Evolutionary conservation across 2,329 filamentous ascomycete species (phyloP).

Genomic region (Boeremia exigua): DNA sequence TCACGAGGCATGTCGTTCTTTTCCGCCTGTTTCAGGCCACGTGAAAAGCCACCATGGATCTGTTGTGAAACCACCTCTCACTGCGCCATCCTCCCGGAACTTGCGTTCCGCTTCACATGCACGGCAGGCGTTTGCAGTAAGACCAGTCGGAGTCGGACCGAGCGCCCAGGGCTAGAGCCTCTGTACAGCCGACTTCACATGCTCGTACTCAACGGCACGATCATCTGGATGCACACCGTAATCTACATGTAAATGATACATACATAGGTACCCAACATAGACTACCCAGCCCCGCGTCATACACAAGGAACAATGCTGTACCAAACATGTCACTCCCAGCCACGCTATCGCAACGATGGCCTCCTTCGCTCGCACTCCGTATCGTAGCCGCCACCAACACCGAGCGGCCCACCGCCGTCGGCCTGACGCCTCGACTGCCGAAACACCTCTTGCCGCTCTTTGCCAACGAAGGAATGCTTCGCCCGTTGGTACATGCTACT

Average conservation of each 20-base stretch:
- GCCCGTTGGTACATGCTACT: slow-evolving; percentile 8
- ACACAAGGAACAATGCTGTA: neutral
- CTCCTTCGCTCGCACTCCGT: neutral
- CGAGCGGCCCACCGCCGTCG: slow-evolving; percentile 10
- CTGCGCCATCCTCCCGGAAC: slow-evolving; percentile 1
- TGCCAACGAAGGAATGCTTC: slow-evolving; percentile 1
- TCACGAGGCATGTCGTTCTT: neutral
- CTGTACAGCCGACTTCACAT: slow-evolving; percentile 15
- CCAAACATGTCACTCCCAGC: no score
- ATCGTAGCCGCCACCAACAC: slow-evolving; percentile 10
- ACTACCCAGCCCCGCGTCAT: neutral
- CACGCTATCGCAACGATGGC: slow-evolving; percentile 1
- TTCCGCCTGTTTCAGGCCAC: neutral
- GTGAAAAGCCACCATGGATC: slow-evolving; percentile 1
- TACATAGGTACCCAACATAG: neutral
- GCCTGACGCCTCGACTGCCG: slow-evolving; percentile 14
- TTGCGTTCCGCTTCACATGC: slow-evolving; percentile 11
- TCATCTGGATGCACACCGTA: neutral
- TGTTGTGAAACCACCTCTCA: slow-evolving; percentile 4
- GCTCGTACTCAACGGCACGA: neutral
- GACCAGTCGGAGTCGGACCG: slow-evolving; percentile 14
- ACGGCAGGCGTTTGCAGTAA: slow-evolving; percentile 2
- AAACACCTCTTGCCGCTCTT: neutral
- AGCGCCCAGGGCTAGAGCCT: slow-evolving; percentile 2
- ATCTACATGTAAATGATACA: slow-evolving; percentile 13